A percentile compares a stretch with the other conserved stretches of the same genome.
These are phyloP conservation scores for Carallia pectinifolia DNA, from an alignment of 345 rosid genomes.

Conservation along the genomic window DNA sequence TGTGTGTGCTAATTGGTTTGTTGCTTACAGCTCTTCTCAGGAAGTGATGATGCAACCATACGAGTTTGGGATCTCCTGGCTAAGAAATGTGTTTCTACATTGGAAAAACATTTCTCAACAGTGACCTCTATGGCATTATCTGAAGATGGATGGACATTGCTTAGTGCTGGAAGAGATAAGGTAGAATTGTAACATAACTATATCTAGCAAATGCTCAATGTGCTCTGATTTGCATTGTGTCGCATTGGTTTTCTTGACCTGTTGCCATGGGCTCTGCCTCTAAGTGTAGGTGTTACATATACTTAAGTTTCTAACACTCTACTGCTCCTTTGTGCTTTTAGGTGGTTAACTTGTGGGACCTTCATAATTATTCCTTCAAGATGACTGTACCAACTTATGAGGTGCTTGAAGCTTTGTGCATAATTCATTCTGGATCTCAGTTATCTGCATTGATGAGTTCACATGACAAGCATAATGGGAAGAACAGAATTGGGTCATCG, in stretches of 20 bases:
- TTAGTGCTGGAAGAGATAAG: slow-evolving; percentile 92
- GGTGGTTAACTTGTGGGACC: slow-evolving; percentile 98
- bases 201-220: neutral
- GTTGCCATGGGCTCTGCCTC: neutral
- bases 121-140: slow-evolving; percentile 80
- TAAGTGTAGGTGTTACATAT: neutral
- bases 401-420: slow-evolving; percentile 72
- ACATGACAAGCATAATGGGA: slow-evolving; percentile 39
- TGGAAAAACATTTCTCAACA: slow-evolving; percentile 79
- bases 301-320: slow-evolving; percentile 3
- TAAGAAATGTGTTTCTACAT: slow-evolving; percentile 67
- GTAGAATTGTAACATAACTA: slow-evolving; percentile 21
- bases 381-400: slow-evolving; percentile 77
- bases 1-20: slow-evolving; percentile 8
- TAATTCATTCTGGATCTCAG: slow-evolving; percentile 49
- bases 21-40: slow-evolving; percentile 68
- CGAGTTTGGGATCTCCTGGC: slow-evolving; percentile 82
- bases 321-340: slow-evolving; percentile 27
- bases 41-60: slow-evolving; percentile 81
- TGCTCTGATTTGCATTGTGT: slow-evolving; percentile 2
- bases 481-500: slow-evolving; percentile 36
- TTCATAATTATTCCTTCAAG: slow-evolving; percentile 65
- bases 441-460: slow-evolving; percentile 50
- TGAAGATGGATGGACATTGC: slow-evolving; percentile 77
- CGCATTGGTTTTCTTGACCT: neutral